These are phyloP conservation scores for Zoysia pacifica DNA, from an alignment of 176 grass and related monocot species.

Conservation along the genomic window DNA sequence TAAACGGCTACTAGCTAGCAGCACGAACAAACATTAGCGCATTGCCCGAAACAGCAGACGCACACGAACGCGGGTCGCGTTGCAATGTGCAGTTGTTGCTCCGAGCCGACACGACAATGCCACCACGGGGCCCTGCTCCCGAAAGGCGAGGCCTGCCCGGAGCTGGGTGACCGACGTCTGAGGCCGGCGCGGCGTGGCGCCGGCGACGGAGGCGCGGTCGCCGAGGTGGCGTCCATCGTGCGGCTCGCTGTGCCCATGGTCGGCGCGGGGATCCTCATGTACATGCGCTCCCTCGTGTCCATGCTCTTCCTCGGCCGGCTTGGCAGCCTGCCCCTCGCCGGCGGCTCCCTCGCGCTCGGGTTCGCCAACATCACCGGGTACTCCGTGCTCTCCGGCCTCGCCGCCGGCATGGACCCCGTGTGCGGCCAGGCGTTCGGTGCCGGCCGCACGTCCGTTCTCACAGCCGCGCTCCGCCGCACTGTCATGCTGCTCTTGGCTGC, in stretches of 20 bases:
- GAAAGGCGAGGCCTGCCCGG: slow-evolving; percentile 32
- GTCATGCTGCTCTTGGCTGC: slow-evolving; percentile 58
- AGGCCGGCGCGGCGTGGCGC: not conserved
- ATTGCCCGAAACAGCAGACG: slow-evolving; percentile 5
- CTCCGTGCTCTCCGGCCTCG: slow-evolving; percentile 86
- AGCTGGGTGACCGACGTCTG: slow-evolving; percentile 32
- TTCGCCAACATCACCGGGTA: slow-evolving; percentile 96
- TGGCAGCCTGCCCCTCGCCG: slow-evolving; percentile 68
- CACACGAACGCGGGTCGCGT: not conserved
- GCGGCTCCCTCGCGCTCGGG: slow-evolving; percentile 79
- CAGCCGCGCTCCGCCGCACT: slow-evolving; percentile 61
- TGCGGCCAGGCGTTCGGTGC: slow-evolving; percentile 83
- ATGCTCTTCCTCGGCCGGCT: slow-evolving; percentile 88
- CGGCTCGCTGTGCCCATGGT: slow-evolving; percentile 67
- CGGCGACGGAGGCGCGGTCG: not conserved
- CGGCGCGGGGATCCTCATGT: slow-evolving; percentile 65
- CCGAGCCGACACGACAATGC: slow-evolving; percentile 37
- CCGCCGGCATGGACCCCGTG: slow-evolving; percentile 89
- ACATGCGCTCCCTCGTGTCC: slow-evolving; percentile 75
- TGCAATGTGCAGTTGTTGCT: slow-evolving; percentile 51
- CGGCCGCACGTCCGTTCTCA: slow-evolving; percentile 60
- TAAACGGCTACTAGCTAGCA: not conserved
- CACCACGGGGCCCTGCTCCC: slow-evolving; percentile 42
- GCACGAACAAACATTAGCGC: slow-evolving; percentile 12
- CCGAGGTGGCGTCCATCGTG: slow-evolving; percentile 64